Evolutionary conservation across 2,329 filamentous ascomycete species (phyloP).

Genomic region (Colletotrichum incanum): DNA sequence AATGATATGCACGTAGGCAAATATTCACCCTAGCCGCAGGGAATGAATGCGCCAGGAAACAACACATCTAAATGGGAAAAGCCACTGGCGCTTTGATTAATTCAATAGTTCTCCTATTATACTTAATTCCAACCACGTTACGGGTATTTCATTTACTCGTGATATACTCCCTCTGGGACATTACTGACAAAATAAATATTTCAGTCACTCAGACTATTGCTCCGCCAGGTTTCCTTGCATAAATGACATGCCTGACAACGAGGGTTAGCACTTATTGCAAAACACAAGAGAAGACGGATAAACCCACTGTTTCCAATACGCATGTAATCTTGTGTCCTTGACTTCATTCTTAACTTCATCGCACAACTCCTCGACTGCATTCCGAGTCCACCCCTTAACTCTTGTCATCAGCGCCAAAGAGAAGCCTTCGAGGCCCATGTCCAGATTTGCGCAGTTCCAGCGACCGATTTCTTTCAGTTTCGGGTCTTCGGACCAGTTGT

Average conservation of each 20-base stretch:
- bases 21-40: background rate
- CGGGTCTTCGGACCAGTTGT: conserved; percentile 43
- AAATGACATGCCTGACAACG: background rate
- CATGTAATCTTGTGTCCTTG: conserved; percentile 46
- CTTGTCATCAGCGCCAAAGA: conserved; percentile 56
- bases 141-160: background rate
- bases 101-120: background rate
- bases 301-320: conserved; percentile 44
- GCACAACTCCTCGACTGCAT: conserved; percentile 48
- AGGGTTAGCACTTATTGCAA: background rate
- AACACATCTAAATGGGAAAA: background rate
- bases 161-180: background rate
- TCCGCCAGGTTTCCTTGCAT: background rate
- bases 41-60: background rate
- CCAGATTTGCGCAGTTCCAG: conserved; percentile 49
- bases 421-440: conserved; percentile 53
- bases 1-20: background rate
- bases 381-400: conserved; percentile 53
- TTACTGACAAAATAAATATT: background rate
- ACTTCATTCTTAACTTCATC: conserved; percentile 46
- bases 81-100: background rate
- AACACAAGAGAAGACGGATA: background rate
- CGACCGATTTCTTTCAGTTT: conserved; percentile 42
- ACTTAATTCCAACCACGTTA: background rate
- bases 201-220: no score